These are phyloP conservation scores for Torulaspora globosa DNA, from an alignment of 1,139 yeast species.

Conservation along the genomic window DNA sequence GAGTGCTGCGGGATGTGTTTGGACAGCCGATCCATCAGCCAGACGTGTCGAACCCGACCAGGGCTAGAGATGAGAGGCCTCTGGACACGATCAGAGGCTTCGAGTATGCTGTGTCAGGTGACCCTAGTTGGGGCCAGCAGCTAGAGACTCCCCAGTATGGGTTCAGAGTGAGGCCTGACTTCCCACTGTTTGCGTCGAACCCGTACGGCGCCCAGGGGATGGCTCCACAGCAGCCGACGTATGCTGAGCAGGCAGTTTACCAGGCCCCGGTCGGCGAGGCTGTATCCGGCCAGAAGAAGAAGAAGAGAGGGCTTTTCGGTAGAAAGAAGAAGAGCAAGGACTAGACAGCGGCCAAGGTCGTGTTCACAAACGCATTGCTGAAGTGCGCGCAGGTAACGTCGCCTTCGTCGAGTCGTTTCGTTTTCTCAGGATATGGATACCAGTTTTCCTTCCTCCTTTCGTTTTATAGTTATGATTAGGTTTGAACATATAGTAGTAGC, in stretches of 20 bases:
- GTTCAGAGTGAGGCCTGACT: conserved; percentile 65
- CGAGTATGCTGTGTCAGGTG: conserved; percentile 92
- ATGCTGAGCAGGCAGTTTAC: conserved; percentile 61
- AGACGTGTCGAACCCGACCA: conserved; percentile 87
- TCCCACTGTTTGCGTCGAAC: conserved; percentile 41
- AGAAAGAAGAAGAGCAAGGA: conserved; percentile 48
- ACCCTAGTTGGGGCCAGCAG: conserved; percentile 67
- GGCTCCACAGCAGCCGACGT: conserved; percentile 29
- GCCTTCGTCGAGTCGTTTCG: conserved; percentile 1
- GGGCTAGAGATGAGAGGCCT: conserved; percentile 91
- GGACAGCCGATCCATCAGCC: conserved; percentile 72
- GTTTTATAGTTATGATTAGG: conserved; percentile 1
- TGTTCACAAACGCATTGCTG: neutral
- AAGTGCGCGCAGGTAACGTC: conserved; percentile 12
- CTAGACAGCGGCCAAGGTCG: neutral
- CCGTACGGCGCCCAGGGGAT: conserved; percentile 36
- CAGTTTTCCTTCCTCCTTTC: neutral
- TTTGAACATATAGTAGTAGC: neutral
- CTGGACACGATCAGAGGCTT: conserved; percentile 89
- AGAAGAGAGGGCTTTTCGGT: conserved; percentile 73
- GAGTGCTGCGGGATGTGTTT: conserved; percentile 65
- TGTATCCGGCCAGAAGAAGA: conserved; percentile 47
- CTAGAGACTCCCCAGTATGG: conserved; percentile 75
- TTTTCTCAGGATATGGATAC: neutral
- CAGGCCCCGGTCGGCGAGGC: conserved; percentile 52